These are phyloP conservation scores for Camellia sinensis DNA, from an alignment of 148 eudicot species.

Conservation along the genomic window DNA sequence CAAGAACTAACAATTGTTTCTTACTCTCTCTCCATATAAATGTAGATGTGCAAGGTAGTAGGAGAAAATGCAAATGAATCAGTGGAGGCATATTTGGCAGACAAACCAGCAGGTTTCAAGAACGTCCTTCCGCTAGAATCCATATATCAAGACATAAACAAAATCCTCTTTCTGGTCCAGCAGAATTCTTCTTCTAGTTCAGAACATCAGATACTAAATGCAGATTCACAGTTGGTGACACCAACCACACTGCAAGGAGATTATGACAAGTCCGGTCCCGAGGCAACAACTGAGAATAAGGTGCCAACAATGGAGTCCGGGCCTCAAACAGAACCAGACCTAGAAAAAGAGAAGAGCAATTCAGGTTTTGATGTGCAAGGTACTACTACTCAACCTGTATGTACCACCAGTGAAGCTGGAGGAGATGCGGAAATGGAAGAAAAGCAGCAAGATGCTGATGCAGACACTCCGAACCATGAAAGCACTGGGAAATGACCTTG, in stretches of 20 bases:
- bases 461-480: conserved; percentile 10
- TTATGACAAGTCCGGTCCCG: conserved; percentile 8
- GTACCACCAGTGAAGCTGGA: background rate
- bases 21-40: background rate
- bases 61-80: conserved; percentile 38
- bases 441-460: conserved; percentile 8
- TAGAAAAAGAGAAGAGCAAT: background rate
- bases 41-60: conserved; percentile 61
- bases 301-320: conserved; percentile 9
- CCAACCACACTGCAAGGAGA: background rate
- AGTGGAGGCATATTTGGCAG: conserved; percentile 32
- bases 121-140: conserved; percentile 47
- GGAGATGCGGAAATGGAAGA: conserved; percentile 35
- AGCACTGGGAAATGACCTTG: conserved; percentile 11
- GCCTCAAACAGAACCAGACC: background rate
- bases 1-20: background rate
- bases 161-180: conserved; percentile 28
- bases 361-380: conserved; percentile 3
- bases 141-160: conserved; percentile 33
- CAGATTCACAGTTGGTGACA: background rate
- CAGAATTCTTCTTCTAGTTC: background rate
- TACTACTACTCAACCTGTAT: background rate
- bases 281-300: conserved; percentile 8
- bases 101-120: conserved; percentile 32
- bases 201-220: background rate